Conservation (phyloP, 495 filamentous ascomycete species). For the Glarea lozoyensis region DNA sequence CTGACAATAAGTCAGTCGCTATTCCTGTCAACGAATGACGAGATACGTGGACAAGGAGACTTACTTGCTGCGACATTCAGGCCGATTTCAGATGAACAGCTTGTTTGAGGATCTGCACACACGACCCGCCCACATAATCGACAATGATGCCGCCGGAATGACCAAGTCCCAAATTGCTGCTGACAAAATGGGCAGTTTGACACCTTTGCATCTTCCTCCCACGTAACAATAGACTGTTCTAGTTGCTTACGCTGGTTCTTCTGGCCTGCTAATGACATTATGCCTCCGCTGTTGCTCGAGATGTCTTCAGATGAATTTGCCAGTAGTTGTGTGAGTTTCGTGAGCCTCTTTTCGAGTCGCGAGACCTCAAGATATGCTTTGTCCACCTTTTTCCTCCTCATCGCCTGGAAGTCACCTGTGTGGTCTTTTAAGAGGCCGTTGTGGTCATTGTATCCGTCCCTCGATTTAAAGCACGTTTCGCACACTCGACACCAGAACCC, state of each 20-base stretch:
- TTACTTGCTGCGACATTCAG: conserved; percentile 66
- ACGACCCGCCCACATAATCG: conserved; percentile 87
- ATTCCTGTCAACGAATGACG: conserved; percentile 18
- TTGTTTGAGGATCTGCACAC: conserved; percentile 76
- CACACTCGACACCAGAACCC: conserved; percentile 93
- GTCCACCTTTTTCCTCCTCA: conserved; percentile 71
- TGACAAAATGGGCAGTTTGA: conserved; percentile 83
- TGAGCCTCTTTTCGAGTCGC: conserved; percentile 82
- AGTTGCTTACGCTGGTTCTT: conserved; percentile 63
- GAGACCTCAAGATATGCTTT: conserved; percentile 77
- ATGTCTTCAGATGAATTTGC: conserved; percentile 52
- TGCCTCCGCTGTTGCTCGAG: conserved; percentile 19
- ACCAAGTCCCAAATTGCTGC: conserved; percentile 85
- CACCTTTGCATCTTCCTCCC: conserved; percentile 87
- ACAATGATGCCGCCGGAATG: conserved; percentile 89
- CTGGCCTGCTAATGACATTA: conserved; percentile 29
- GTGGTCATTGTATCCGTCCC: conserved; percentile 92
- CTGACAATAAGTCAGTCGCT: conserved; percentile 42
- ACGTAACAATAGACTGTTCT: conserved; percentile 86
- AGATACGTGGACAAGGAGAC: conserved; percentile 20
- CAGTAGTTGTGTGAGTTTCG: conserved; percentile 78
- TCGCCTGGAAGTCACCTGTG: conserved; percentile 53
- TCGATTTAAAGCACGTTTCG: conserved; percentile 94
- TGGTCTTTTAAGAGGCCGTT: conserved; percentile 61
- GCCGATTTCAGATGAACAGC: conserved; percentile 76